These are phyloP conservation scores for Lobosporangium transversale DNA, from an alignment of 192 early-diverging fungal genomes.

Conservation along the genomic window DNA sequence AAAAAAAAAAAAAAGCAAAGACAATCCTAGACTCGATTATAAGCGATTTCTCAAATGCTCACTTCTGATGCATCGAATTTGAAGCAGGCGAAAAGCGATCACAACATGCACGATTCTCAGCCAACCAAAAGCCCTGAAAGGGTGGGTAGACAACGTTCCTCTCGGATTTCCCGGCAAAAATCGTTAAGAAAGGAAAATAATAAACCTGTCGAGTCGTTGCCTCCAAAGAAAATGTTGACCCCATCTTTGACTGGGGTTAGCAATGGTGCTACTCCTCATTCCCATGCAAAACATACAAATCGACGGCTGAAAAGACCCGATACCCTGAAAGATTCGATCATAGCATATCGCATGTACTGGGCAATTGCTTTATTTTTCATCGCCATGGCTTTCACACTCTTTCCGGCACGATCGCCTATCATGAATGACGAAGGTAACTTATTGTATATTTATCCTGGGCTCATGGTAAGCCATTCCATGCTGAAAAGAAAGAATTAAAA, in stretches of 20 bases:
- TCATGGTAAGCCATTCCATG: neutral
- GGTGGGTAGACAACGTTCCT: neutral
- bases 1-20: too few species aligned
- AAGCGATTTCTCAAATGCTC: too few species aligned
- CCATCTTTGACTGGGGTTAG: too few species aligned
- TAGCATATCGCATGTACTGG: conserved; percentile 14
- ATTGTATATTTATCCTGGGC: neutral
- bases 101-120: neutral
- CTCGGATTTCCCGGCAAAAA: neutral
- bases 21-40: too few species aligned
- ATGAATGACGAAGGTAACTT: neutral
- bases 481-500: too few species aligned
- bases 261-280: too few species aligned
- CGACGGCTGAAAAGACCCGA: too few species aligned
- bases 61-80: too few species aligned
- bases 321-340: neutral
- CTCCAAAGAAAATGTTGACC: too few species aligned
- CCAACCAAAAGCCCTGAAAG: neutral
- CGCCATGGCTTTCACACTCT: neutral
- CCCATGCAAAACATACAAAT: too few species aligned
- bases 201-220: too few species aligned
- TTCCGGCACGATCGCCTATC: neutral
- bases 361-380: neutral
- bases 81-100: too few species aligned
- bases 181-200: neutral